Evolutionary conservation across 192 early-diverging fungal species (phyloP).

Genomic region (Backusella liffmaniae): DNA sequence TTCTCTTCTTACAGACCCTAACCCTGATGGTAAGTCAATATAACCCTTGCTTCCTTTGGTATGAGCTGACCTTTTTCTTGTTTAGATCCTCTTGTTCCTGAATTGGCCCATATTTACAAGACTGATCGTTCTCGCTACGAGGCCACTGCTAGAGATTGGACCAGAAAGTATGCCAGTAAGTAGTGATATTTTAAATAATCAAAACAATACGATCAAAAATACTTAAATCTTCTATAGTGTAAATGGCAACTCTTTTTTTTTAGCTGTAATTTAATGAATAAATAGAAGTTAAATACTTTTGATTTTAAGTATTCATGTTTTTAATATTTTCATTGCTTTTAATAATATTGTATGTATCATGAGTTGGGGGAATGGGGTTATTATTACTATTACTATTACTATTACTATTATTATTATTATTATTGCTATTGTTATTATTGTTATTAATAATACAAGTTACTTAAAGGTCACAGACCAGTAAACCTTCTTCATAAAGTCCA

Average conservation of each 20-base stretch:
- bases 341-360: not conserved
- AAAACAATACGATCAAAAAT: not conserved
- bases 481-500: conserved; percentile 17
- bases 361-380: not conserved
- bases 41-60: not conserved
- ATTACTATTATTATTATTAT: not conserved
- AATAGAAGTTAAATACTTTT: conserved; percentile 7
- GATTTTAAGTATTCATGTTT: not conserved
- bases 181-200: not conserved
- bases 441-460: not conserved
- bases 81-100: conserved; percentile 92
- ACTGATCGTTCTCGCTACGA: conserved; percentile 88
- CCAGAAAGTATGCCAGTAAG: conserved; percentile 78
- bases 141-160: conserved; percentile 90
- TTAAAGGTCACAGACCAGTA: conserved; percentile 19
- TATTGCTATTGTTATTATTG: not conserved
- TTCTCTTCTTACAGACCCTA: conserved; percentile 97
- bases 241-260: not conserved
- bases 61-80: not conserved
- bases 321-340: not conserved
- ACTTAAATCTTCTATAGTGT: not conserved
- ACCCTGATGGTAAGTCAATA: conserved; percentile 61
- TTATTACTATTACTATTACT: not conserved
- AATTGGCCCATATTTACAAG: conserved; percentile 98
- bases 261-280: not conserved